Conservation (phyloP, 2,329 filamentous ascomycete species). For the Nothomitra cinnamomea region DNA sequence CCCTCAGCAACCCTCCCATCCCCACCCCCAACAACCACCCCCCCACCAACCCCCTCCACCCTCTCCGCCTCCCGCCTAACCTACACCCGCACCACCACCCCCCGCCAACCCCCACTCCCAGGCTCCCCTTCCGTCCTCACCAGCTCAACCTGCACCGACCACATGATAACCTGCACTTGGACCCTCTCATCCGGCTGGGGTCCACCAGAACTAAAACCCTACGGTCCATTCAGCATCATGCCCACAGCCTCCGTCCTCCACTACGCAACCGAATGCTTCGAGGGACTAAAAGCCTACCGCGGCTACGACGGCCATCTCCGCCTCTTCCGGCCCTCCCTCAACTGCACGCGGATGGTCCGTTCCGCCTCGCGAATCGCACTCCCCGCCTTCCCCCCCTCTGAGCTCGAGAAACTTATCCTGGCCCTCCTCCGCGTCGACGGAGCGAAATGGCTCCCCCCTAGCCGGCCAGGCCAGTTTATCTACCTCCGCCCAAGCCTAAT, state of each 20-base stretch:
- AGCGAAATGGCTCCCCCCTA: conserved; percentile 60
- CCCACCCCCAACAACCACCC: background rate
- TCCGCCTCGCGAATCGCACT: conserved; percentile 49
- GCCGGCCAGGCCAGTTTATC: conserved; percentile 51
- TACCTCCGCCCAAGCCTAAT: conserved; percentile 83
- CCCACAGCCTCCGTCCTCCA: conserved; percentile 69
- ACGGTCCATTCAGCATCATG: conserved; percentile 60
- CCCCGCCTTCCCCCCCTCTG: conserved; percentile 51
- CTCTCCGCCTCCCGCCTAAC: conserved; percentile 2
- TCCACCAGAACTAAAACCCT: conserved; percentile 56
- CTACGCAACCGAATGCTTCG: conserved; percentile 85
- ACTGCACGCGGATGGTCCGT: conserved; percentile 45
- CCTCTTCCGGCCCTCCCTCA: conserved; percentile 60
- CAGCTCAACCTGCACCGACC: conserved; percentile 49
- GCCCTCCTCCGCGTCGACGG: conserved; percentile 58
- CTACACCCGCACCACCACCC: conserved; percentile 22
- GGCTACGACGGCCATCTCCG: conserved; percentile 53
- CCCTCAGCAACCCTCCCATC: too few species aligned
- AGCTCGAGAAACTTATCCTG: conserved; percentile 58
- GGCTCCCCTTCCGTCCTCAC: conserved; percentile 23
- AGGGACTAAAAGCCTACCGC: conserved; percentile 62
- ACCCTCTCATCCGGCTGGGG: conserved; percentile 49
- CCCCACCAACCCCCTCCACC: background rate
- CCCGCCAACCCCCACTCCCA: conserved; percentile 25
- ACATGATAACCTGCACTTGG: conserved; percentile 72